Percentiles rank a stretch among this genome's conserved stretches.
Conservation (phyloP, 352 stramenopile species). For the Globisporangium rhizosaccharum region DNA sequence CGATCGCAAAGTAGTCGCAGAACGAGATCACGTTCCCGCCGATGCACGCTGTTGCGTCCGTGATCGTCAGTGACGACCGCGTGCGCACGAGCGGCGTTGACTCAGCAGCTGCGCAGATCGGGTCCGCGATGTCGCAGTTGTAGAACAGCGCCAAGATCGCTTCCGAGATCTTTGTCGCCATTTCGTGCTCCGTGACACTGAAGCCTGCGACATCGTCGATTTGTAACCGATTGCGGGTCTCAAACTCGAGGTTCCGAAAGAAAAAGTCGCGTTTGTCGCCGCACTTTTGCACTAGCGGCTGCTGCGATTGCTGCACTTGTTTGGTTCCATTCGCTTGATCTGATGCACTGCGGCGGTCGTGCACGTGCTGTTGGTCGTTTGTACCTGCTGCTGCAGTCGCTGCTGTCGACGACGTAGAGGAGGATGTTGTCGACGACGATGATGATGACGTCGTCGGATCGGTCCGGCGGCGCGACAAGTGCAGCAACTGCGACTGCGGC, state of each 20-base stretch:
- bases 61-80: conserved; percentile 51
- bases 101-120: conserved; percentile 5
- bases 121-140: conserved; percentile 7
- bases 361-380: conserved; percentile 4
- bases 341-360: not conserved
- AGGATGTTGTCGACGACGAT: not conserved
- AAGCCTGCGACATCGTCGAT: conserved; percentile 77
- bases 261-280: conserved; percentile 84
- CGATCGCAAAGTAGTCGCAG: conserved; percentile 67
- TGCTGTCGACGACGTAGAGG: not conserved
- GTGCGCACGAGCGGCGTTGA: not conserved
- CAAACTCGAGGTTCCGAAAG: conserved; percentile 68
- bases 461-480: not conserved
- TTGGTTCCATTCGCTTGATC: not conserved
- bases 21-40: conserved; percentile 81
- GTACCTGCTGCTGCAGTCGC: too few species aligned
- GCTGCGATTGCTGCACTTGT: not conserved
- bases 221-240: conserved; percentile 58
- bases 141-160: conserved; percentile 47
- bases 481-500: not conserved
- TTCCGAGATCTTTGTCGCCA: conserved; percentile 67
- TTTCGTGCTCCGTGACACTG: conserved; percentile 78
- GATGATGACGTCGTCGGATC: too few species aligned
- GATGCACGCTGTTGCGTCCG: conserved; percentile 75
- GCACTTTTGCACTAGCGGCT: conserved; percentile 35